Conservation (phyloP, 495 filamentous ascomycete genomes). For the Trichoderma reesei region DNA sequence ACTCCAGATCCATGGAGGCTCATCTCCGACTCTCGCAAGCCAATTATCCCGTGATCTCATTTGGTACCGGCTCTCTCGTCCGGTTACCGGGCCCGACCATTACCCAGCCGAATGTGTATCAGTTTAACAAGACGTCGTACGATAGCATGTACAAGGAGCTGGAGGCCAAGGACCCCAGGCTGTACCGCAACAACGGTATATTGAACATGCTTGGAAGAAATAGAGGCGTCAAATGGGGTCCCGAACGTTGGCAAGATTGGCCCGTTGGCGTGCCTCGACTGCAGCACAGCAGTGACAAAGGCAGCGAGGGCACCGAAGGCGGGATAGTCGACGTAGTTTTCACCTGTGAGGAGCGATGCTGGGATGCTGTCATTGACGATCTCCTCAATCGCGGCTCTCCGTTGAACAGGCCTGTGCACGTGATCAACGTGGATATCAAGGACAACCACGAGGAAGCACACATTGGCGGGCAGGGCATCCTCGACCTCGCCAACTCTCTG, state of each 20-base stretch:
- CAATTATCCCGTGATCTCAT: conserved; percentile 91
- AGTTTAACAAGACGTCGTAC: conserved; percentile 93
- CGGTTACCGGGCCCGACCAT: conserved; percentile 86
- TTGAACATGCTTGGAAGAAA: conserved; percentile 95
- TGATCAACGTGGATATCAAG: conserved; percentile 96
- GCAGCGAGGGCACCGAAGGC: conserved; percentile 70
- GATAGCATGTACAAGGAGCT: conserved; percentile 85
- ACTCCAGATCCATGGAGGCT: conserved; percentile 81
- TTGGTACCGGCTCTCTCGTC: conserved; percentile 92
- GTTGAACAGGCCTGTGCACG: conserved; percentile 85
- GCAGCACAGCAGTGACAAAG: conserved; percentile 52
- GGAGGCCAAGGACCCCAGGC: conserved; percentile 66
- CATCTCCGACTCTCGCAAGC: conserved; percentile 80
- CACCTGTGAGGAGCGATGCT: conserved; percentile 96
- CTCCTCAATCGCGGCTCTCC: conserved; percentile 71
- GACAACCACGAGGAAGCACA: conserved; percentile 97
- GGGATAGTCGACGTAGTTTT: conserved; percentile 92
- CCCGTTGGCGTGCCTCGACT: conserved; percentile 72
- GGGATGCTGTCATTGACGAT: conserved; percentile 97
- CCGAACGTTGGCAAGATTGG: conserved; percentile 99
- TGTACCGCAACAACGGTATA: conserved; percentile 87
- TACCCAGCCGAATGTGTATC: conserved; percentile 90
- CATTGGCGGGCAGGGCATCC: conserved; percentile 81
- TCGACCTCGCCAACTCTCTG: conserved; percentile 79
- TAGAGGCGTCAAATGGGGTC: conserved; percentile 81